phyloP scores from a whole-genome alignment of 768 basidiomycete genomes.

The Hygrophoropsis aurantiaca region DNA sequence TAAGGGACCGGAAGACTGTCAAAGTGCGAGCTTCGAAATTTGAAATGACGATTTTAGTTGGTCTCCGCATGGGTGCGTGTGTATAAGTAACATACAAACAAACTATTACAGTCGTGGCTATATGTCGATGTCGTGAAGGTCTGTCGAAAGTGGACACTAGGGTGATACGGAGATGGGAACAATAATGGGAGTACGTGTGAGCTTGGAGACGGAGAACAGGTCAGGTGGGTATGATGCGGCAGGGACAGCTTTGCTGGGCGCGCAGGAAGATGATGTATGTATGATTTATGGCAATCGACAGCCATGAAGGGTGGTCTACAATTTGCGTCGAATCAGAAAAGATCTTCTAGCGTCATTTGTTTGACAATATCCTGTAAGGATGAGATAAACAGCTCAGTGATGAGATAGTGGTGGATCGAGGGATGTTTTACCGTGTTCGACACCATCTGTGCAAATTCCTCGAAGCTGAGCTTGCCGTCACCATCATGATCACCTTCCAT shows the following conservation, averaged over 20 bases:
- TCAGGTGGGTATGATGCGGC: conserved; percentile 3
- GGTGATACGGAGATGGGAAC: too few relatives aligned
- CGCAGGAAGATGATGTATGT: background rate
- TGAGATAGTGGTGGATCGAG: conserved; percentile 1
- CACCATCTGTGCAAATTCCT: conserved; percentile 96
- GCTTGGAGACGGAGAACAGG: too few relatives aligned
- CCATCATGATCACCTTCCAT: conserved; percentile 99
- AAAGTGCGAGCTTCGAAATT: too few relatives aligned
- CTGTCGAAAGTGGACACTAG: too few relatives aligned
- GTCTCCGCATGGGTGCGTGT: too few relatives aligned
- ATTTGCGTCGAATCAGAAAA: conserved; percentile 52
- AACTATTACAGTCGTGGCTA: too few relatives aligned
- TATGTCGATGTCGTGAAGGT: too few relatives aligned
- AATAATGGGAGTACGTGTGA: too few relatives aligned
- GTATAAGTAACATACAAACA: too few relatives aligned
- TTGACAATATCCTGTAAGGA: conserved; percentile 87
- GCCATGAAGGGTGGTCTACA: background rate
- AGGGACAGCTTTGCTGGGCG: conserved; percentile 18
- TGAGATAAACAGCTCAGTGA: conserved; percentile 1
- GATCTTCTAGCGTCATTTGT: conserved; percentile 96
- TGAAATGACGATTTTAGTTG: too few relatives aligned
- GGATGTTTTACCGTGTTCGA: conserved; percentile 77
- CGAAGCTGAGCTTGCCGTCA: conserved; percentile 95
- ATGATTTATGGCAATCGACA: background rate
- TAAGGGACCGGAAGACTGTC: too few relatives aligned